A percentile compares a stretch with the other conserved stretches of the same genome.
Evolutionary conservation across 1,284 basidiomycete genomes (phyloP).

Genomic region (Rhodofomes roseus): DNA sequence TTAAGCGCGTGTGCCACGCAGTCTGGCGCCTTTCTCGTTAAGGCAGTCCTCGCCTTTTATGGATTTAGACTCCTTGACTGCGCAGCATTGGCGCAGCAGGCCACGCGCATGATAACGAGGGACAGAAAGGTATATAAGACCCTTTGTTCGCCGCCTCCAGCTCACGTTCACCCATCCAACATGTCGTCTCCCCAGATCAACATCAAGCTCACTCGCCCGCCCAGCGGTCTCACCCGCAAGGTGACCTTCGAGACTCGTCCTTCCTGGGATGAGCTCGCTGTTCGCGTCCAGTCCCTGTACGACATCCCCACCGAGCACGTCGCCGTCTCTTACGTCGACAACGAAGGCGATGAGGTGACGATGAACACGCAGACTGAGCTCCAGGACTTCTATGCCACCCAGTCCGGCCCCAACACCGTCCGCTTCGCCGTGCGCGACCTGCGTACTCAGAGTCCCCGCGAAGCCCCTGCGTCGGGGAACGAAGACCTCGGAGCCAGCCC

Average conservation of each 20-base stretch:
- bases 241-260: slow-evolving; percentile 47
- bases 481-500: neutral
- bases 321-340: slow-evolving; percentile 66
- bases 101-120: neutral
- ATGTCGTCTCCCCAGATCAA: slow-evolving; percentile 3
- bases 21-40: neutral
- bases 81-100: neutral
- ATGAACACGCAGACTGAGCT: slow-evolving; percentile 68
- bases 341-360: slow-evolving; percentile 68
- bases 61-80: neutral
- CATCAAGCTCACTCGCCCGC: slow-evolving; percentile 29
- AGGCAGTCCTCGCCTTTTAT: neutral
- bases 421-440: slow-evolving; percentile 66
- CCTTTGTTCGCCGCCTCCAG: neutral
- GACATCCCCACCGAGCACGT: slow-evolving; percentile 50
- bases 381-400: slow-evolving; percentile 48
- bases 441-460: slow-evolving; percentile 11
- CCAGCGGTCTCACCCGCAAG: slow-evolving; percentile 46
- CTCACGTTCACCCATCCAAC: neutral
- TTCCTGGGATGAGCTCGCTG: slow-evolving; percentile 52
- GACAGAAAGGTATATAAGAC: neutral
- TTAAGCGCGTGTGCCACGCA: too few relatives aligned
- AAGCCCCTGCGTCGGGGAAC: neutral
- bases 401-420: slow-evolving; percentile 26
- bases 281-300: slow-evolving; percentile 52